These are phyloP conservation scores for Entomortierella chlamydospora DNA, from an alignment of 192 early-diverging fungal species.

Conservation along the genomic window DNA sequence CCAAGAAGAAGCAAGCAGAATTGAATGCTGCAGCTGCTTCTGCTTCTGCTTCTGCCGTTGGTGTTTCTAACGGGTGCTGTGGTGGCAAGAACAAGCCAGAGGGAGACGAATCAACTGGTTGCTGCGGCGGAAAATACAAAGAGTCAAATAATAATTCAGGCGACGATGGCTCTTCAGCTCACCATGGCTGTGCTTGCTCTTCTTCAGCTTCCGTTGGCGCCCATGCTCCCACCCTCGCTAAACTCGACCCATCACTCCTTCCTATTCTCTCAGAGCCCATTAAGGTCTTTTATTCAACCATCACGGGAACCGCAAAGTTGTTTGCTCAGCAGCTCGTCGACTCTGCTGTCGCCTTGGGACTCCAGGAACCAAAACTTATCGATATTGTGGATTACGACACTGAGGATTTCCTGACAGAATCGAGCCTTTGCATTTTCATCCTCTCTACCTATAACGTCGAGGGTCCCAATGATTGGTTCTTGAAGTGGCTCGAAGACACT, in stretches of 20 bases:
- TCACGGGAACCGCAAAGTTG: conserved; percentile 67
- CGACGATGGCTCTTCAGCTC: neutral
- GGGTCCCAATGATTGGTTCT: conserved; percentile 77
- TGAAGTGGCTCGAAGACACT: conserved; percentile 70
- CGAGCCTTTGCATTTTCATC: conserved; percentile 68
- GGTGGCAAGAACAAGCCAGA: conserved; percentile 50
- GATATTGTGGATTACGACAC: conserved; percentile 75
- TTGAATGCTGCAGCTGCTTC: conserved; percentile 8
- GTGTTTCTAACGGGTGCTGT: conserved; percentile 28
- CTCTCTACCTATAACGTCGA: conserved; percentile 77
- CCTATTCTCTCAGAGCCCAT: conserved; percentile 50
- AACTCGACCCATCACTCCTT: conserved; percentile 34
- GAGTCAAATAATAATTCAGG: no score
- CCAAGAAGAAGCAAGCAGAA: conserved; percentile 43
- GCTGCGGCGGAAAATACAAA: conserved; percentile 52
- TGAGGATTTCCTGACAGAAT: conserved; percentile 68
- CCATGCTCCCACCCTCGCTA: neutral
- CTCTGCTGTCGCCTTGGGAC: conserved; percentile 26
- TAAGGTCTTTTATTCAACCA: conserved; percentile 68
- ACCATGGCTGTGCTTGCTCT: conserved; percentile 30
- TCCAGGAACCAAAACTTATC: conserved; percentile 53
- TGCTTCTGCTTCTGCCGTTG: neutral
- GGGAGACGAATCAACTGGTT: conserved; percentile 40
- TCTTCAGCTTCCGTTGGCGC: neutral
- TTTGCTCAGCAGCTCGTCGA: conserved; percentile 59